Evolutionary conservation across 306 rosid species (phyloP).

Genomic region (Morella rubra): DNA sequence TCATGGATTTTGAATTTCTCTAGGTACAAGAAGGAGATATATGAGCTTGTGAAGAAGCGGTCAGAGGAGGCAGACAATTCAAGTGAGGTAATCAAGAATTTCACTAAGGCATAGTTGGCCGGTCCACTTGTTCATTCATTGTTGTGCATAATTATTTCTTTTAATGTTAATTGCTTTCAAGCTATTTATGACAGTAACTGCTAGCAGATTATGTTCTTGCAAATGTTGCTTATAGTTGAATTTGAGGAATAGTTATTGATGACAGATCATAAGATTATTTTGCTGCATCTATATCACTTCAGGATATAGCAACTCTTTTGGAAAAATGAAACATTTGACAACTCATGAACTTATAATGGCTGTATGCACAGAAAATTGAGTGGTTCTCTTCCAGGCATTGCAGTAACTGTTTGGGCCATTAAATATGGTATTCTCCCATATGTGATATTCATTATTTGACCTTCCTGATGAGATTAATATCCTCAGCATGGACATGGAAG

Average conservation of each 20-base stretch:
- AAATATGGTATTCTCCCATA: not conserved
- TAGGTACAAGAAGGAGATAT: conserved; percentile 84
- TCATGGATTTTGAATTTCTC: conserved; percentile 19
- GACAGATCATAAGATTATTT: not conserved
- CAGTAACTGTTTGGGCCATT: not conserved
- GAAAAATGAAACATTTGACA: not conserved
- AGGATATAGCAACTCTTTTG: not conserved
- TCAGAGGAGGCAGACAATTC: conserved; percentile 69
- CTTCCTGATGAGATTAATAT: not conserved
- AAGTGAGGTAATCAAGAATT: conserved; percentile 58
- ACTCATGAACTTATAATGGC: conserved; percentile 1
- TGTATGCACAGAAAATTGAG: not conserved
- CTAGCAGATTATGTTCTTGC: not conserved
- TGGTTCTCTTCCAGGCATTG: not conserved
- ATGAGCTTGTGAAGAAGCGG: conserved; percentile 70
- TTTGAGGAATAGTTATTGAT: not conserved
- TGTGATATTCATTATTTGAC: not conserved
- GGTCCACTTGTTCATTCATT: conserved; percentile 19
- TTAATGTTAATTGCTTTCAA: conserved; percentile 7
- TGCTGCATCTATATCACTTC: not conserved
- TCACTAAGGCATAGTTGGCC: conserved; percentile 15
- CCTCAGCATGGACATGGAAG: not conserved
- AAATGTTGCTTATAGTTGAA: not conserved
- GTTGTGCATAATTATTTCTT: conserved; percentile 15
- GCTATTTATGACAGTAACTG: not conserved